Evolutionary conservation across 257 asterid species (phyloP), one percentile per base, ranked within the genome.

Genomic region (Penstemon newberryi): DNA sequence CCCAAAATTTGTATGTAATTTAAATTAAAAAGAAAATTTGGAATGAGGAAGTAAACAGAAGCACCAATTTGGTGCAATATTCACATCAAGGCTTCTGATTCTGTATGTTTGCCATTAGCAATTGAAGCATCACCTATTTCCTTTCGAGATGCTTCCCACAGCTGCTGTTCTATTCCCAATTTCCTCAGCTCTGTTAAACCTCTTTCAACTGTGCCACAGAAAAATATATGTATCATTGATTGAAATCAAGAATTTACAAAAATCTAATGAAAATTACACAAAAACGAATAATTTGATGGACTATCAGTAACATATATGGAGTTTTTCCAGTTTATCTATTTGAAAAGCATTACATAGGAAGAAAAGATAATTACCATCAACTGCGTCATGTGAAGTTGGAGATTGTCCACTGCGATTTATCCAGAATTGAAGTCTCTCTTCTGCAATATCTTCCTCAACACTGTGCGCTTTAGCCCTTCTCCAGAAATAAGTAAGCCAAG

Each of bases 401-500:
- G 89, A 71, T 67, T 84, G 91, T 60, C 89, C 96, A 73, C 91
- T 87, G 78, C 91, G 92, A 73, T 92, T 86, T 70, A 87, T 83
- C 98, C 98, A 94, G 46, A 82, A 69, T 47, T 83, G 93, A 75
- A 94, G 96, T 63, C 90, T 86, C 78, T 91, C 99, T 46, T 94
- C 98, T 42, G 99, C 96, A 79, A 91, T 83, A 84, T 94, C 99
- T 70, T 89, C 98, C 82, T 94, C 99, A 56, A 94, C 99, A 44
- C 85, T 77, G 74, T 91, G 97, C 46, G 67, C 90, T 77, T 86
- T 86, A 73, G 99, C 98, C 77, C 99, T 91, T 87, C 96, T 91
- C 99, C 98, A 94, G 79, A 94, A 91, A 83, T 91, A 94, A 54
- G 93, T 82, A 77, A 94, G 96, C 99, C 99, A 94, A 53, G 99